These are phyloP conservation scores for Ensete ventricosum DNA, from an alignment of 176 grass and related monocot species.

Conservation along the genomic window DNA sequence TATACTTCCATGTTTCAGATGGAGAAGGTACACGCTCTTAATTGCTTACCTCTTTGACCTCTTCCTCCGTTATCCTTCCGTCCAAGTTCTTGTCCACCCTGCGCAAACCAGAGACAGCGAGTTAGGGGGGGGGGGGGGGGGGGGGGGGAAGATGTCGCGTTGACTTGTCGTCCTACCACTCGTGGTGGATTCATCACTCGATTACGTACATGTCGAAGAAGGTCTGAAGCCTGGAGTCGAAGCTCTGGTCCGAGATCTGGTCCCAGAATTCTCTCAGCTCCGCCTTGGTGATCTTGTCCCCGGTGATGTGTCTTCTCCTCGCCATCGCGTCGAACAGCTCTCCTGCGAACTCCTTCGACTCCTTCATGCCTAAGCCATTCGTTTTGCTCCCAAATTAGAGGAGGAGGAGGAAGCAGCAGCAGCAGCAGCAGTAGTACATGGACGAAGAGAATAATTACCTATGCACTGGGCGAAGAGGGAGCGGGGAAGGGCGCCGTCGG, in stretches of 20 bases:
- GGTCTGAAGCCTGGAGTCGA: conserved; percentile 86
- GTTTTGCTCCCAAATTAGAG: too few relatives aligned
- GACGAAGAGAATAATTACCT: conserved; percentile 24
- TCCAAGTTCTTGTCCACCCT: conserved; percentile 96
- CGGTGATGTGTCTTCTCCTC: conserved; percentile 55
- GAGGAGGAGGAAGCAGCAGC: neutral
- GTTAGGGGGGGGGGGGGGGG: too few relatives aligned
- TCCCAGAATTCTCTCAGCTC: conserved; percentile 97
- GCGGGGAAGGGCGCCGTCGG: conserved; percentile 45
- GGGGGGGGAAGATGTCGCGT: neutral
- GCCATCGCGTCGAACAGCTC: conserved; percentile 83
- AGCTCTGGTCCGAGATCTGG: conserved; percentile 85
- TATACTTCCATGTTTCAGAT: too few relatives aligned
- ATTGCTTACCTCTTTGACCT: conserved; percentile 60
- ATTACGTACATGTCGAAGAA: conserved; percentile 88
- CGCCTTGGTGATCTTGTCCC: conserved; percentile 63
- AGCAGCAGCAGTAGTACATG: too few relatives aligned
- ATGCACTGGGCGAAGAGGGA: conserved; percentile 93
- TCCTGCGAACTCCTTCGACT: conserved; percentile 53
- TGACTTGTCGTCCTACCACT: neutral
- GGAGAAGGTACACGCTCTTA: too few relatives aligned
- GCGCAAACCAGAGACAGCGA: neutral
- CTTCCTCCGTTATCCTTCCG: conserved; percentile 68
- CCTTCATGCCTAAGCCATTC: conserved; percentile 54
- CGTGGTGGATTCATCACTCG: too few relatives aligned